Evolutionary conservation across 1,139 yeast species (phyloP).

Genomic region (Eremothecium sinecaudum): DNA sequence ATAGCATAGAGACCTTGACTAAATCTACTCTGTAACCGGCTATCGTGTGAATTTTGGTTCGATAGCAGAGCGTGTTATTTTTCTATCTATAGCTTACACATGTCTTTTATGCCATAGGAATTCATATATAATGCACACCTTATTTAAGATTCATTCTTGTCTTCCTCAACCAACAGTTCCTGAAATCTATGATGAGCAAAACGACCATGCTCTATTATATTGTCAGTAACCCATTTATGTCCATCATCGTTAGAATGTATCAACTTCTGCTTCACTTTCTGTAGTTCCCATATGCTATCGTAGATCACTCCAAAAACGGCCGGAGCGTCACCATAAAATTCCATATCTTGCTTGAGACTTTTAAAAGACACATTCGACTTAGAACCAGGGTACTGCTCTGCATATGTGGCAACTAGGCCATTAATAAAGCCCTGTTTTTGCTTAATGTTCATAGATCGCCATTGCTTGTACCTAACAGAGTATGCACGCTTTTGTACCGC

Average conservation of each 20-base stretch:
- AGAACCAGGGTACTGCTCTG: slow-evolving; percentile 24
- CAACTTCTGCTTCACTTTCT: slow-evolving; percentile 6
- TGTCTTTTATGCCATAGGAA: too few relatives aligned
- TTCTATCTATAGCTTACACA: too few relatives aligned
- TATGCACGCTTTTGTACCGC: neutral
- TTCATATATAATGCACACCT: too few relatives aligned
- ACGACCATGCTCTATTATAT: slow-evolving; percentile 9
- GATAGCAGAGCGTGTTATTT: too few relatives aligned
- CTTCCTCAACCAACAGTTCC: slow-evolving; percentile 10
- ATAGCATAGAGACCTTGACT: too few relatives aligned
- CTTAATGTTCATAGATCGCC: slow-evolving; percentile 19
- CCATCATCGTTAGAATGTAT: slow-evolving; percentile 6
- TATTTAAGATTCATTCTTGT: too few relatives aligned
- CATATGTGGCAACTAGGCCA: slow-evolving; percentile 23
- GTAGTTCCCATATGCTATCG: slow-evolving; percentile 22
- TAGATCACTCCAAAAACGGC: slow-evolving; percentile 28
- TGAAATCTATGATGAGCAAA: slow-evolving; percentile 12
- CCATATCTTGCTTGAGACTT: slow-evolving; percentile 20
- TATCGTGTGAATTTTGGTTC: too few relatives aligned
- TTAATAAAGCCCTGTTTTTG: slow-evolving; percentile 24
- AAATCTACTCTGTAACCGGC: too few relatives aligned
- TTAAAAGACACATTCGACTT: slow-evolving; percentile 25
- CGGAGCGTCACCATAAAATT: slow-evolving; percentile 23
- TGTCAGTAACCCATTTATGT: slow-evolving; percentile 2
- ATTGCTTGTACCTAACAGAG: slow-evolving; percentile 16